Percentiles rank a stretch among this genome's conserved stretches.
Evolutionary conservation across 2,329 filamentous ascomycete species (phyloP).

Genomic region (Didymosphaeria variabile): DNA sequence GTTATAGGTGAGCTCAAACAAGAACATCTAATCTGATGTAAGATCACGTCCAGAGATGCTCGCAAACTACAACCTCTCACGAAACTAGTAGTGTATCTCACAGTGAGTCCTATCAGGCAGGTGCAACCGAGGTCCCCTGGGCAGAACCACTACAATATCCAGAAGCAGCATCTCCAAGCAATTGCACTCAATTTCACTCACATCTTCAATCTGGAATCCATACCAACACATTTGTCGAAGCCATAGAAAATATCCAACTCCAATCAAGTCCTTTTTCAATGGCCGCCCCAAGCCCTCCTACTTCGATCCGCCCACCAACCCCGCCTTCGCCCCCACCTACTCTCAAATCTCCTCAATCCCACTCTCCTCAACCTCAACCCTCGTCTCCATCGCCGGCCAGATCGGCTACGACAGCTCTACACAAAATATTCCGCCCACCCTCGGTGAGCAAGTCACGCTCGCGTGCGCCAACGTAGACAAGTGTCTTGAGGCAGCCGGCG

Average conservation of each 20-base stretch:
- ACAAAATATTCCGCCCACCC: slow-evolving; percentile 10
- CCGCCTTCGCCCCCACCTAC: slow-evolving; percentile 15
- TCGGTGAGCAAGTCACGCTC: slow-evolving; percentile 17
- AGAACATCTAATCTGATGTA: too few relatives aligned
- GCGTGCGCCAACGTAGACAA: slow-evolving; percentile 20
- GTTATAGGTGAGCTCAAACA: too few relatives aligned
- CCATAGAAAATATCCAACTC: not conserved
- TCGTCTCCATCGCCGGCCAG: slow-evolving; percentile 21
- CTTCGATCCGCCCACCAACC: slow-evolving; percentile 13
- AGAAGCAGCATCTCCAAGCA: not conserved
- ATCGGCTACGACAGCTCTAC: slow-evolving; percentile 15
- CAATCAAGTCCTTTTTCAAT: not conserved
- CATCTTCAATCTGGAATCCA: too few relatives aligned
- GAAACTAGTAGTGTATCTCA: not conserved
- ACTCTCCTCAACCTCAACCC: slow-evolving; percentile 8
- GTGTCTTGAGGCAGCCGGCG: slow-evolving; percentile 18
- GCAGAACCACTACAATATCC: not conserved
- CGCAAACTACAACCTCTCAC: not conserved
- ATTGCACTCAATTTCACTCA: too few relatives aligned
- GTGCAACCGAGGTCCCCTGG: not conserved
- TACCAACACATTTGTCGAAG: not conserved
- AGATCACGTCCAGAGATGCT: not conserved
- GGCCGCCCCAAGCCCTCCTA: not conserved
- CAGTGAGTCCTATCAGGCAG: not conserved
- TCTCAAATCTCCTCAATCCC: slow-evolving; percentile 20